phyloP scores from a whole-genome alignment of 2,329 filamentous ascomycete genomes.

The Nigrospora oryzae region DNA sequence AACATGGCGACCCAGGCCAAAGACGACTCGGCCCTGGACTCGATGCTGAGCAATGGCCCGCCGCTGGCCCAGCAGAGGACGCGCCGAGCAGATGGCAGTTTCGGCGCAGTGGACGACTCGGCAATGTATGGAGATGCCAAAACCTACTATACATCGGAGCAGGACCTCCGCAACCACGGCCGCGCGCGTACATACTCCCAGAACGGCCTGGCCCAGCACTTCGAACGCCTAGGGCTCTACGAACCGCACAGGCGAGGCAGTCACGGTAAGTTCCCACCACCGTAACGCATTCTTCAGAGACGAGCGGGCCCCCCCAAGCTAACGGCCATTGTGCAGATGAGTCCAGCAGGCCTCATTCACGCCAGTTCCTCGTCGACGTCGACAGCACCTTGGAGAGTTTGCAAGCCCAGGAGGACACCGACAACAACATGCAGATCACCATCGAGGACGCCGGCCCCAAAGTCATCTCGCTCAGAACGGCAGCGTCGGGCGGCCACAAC shows the following conservation, averaged over 20 bases:
- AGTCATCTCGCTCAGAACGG: constrained; percentile 77
- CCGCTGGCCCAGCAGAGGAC: constrained; percentile 1
- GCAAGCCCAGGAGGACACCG: constrained; percentile 81
- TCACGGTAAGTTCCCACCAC: constrained; percentile 37
- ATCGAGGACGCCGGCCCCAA: constrained; percentile 94
- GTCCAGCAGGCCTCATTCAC: constrained; percentile 51
- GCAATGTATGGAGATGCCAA: constrained; percentile 47
- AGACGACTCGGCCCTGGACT: neutral
- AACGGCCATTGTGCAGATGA: constrained; percentile 52
- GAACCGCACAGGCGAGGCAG: constrained; percentile 51
- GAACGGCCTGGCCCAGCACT: constrained; percentile 45
- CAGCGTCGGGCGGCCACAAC: constrained; percentile 77
- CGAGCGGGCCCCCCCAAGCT: neutral
- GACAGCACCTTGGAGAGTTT: constrained; percentile 74
- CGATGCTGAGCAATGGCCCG: no score
- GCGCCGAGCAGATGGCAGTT: constrained; percentile 9
- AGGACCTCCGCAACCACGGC: constrained; percentile 36
- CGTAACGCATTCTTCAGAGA: neutral
- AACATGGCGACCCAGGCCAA: neutral
- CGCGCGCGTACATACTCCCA: constrained; percentile 49
- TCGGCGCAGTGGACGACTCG: constrained; percentile 35
- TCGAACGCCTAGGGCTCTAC: constrained; percentile 40
- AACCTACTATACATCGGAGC: constrained; percentile 50
- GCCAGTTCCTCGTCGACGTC: constrained; percentile 81
- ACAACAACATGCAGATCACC: constrained; percentile 93